Evolutionary conservation across 805 yeast genomes (phyloP).

Genomic region (Yarrowia yakushimensis): DNA sequence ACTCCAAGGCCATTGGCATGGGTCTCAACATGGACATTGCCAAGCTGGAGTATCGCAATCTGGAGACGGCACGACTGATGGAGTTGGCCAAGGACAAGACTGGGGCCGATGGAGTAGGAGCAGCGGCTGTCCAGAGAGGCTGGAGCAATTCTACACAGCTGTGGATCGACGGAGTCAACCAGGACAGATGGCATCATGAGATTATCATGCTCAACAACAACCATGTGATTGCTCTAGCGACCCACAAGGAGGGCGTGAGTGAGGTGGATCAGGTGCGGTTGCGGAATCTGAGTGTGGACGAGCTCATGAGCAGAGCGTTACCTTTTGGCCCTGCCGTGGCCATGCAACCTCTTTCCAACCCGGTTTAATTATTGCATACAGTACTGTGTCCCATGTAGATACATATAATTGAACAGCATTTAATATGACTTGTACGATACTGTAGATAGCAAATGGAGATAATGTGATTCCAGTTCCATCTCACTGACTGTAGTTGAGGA

Average conservation of each 20-base stretch:
- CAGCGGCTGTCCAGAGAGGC: neutral
- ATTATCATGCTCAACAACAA: constrained; percentile 17
- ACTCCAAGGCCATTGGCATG: constrained; percentile 60
- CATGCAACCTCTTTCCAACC: constrained; percentile 11
- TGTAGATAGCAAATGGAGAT: neutral
- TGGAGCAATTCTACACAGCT: constrained; percentile 8
- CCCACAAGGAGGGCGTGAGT: constrained; percentile 2
- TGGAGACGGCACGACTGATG: constrained; percentile 26
- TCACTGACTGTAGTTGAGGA: too few relatives aligned
- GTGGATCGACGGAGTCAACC: constrained; percentile 22
- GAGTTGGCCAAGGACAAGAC: constrained; percentile 17
- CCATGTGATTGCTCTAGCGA: constrained; percentile 21
- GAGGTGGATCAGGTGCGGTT: neutral
- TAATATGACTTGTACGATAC: neutral
- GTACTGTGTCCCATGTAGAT: neutral
- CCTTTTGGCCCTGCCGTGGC: constrained; percentile 16
- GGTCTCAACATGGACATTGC: constrained; percentile 48
- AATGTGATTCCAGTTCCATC: too few relatives aligned
- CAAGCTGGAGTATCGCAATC: constrained; percentile 35
- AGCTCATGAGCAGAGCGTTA: constrained; percentile 1
- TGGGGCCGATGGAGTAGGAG: neutral
- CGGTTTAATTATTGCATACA: neutral
- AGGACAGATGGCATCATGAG: constrained; percentile 25
- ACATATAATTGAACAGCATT: neutral
- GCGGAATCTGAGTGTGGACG: neutral